Evolutionary conservation across 192 early-diverging fungal genomes (phyloP), one percentile per base, ranked within the genome.

Genomic region (Coemansia sp.): DNA sequence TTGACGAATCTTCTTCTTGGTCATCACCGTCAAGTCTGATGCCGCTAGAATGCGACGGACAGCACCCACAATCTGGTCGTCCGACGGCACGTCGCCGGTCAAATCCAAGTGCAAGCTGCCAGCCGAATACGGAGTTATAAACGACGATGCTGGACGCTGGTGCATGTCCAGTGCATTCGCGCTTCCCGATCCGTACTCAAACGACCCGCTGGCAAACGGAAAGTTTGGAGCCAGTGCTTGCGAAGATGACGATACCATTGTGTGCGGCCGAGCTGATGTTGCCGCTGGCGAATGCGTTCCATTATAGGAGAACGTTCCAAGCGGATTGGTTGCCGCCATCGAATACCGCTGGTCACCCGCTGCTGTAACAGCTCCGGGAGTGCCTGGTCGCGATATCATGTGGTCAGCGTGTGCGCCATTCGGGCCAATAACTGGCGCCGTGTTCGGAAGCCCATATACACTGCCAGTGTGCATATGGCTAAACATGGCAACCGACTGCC

Each of bases 1-100:
- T 55, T 91, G 89, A 14, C 91, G 85, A 51, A 96, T 88, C 74
- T 90, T 88, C 64, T 89, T 89, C 82, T 93, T 93, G 23, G 92
- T 93, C 50, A 93, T 74, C 2, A 81, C 70, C 64, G 84, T 83
- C 71, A 94, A 68, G 64, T 93, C 89, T 11, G 89, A 83, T 3
- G 82, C 82, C 22, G 81, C 73, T 40, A 96, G 69, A 17, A 94
- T 85, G 21, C 82, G 75, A 22, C 85, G 83, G 36, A 94, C 86
- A 66, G 87, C 81, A 11, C 66, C 54, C 14, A 86, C 59, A 15
- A 95, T 77, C 42, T 90, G 88, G 4, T 85, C 82, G 68, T 95
- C 90, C 1, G 84, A 26, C 20, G 52, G 19, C 46, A 55, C 14
- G 19, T 49, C 52, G 11, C 47, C 60, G 1, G 54, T 23, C 14